These are phyloP conservation scores for Aspergillus cristatus DNA, from an alignment of 495 filamentous ascomycete species.

Conservation along the genomic window DNA sequence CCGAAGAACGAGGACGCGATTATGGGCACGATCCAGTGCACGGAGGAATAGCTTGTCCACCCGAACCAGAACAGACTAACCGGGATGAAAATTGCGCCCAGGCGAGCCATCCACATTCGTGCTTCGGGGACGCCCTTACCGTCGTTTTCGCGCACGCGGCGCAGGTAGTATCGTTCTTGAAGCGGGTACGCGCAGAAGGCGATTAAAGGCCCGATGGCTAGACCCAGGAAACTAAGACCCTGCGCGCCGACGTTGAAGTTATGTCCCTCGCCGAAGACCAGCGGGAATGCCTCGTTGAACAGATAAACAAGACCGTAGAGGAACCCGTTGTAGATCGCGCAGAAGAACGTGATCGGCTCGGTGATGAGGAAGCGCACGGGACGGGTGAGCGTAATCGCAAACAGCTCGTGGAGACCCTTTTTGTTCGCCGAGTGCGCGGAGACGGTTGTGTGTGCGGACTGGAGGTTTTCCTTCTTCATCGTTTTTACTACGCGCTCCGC, in stretches of 20 bases:
- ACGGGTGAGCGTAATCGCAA: slow-evolving; percentile 40
- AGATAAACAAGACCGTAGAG: slow-evolving; percentile 61
- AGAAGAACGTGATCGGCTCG: slow-evolving; percentile 44
- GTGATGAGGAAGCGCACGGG: slow-evolving; percentile 42
- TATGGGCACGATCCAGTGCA: slow-evolving; percentile 42
- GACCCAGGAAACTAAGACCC: slow-evolving; percentile 33
- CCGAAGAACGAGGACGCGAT: slow-evolving; percentile 34
- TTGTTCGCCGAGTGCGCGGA: slow-evolving; percentile 27
- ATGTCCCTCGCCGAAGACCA: slow-evolving; percentile 38
- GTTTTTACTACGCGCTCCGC: slow-evolving; percentile 36
- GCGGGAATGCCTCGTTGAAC: slow-evolving; percentile 39
- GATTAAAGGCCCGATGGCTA: slow-evolving; percentile 31
- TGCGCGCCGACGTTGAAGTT: slow-evolving; percentile 29
- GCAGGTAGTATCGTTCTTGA: slow-evolving; percentile 40
- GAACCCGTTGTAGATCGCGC: slow-evolving; percentile 51
- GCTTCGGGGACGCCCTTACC: slow-evolving; percentile 41
- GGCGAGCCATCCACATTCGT: slow-evolving; percentile 51
- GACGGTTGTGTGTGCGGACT: slow-evolving; percentile 31
- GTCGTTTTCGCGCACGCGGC: slow-evolving; percentile 30
- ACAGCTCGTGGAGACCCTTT: slow-evolving; percentile 50
- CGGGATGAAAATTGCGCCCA: slow-evolving; percentile 32
- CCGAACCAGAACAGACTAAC: slow-evolving; percentile 40
- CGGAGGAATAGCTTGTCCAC: slow-evolving; percentile 32
- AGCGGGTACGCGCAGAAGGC: slow-evolving; percentile 32
- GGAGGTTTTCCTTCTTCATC: slow-evolving; percentile 43